phyloP scores from a whole-genome alignment of 1,284 basidiomycete species.

The Trichosporon faecale region DNA sequence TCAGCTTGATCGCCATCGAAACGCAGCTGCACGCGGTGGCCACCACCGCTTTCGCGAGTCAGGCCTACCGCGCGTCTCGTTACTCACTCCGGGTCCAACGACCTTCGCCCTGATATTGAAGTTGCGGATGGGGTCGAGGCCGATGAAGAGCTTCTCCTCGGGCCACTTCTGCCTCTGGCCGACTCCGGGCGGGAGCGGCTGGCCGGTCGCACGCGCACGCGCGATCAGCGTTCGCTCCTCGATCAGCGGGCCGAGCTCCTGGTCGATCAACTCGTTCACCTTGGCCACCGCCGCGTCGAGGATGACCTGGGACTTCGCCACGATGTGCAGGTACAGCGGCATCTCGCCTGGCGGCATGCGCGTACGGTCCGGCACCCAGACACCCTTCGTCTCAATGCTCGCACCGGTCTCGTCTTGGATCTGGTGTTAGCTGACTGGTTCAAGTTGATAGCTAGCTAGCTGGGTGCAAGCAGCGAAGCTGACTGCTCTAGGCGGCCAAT shows the following conservation, averaged over 20 bases:
- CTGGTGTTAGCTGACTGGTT: slow-evolving; percentile 53
- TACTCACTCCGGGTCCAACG: slow-evolving; percentile 80
- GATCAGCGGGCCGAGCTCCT: slow-evolving; percentile 83
- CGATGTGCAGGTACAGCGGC: slow-evolving; percentile 89
- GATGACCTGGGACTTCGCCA: slow-evolving; percentile 73
- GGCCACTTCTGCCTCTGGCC: slow-evolving; percentile 77
- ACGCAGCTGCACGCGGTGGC: too few relatives aligned
- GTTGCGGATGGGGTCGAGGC: slow-evolving; percentile 83
- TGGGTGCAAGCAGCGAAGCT: neutral
- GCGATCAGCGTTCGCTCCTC: slow-evolving; percentile 65
- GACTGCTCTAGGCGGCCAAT: too few relatives aligned
- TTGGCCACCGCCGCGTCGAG: slow-evolving; percentile 77
- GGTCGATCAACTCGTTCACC: slow-evolving; percentile 77
- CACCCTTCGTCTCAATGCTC: slow-evolving; percentile 83
- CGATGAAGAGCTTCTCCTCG: slow-evolving; percentile 85
- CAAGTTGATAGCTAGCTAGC: neutral
- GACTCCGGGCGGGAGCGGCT: slow-evolving; percentile 34
- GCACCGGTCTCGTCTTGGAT: slow-evolving; percentile 87
- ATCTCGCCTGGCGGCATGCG: slow-evolving; percentile 90
- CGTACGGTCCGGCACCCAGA: slow-evolving; percentile 87
- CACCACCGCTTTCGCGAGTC: too few relatives aligned
- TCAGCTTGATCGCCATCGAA: neutral
- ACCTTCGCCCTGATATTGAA: slow-evolving; percentile 98
- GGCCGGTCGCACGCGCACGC: slow-evolving; percentile 47
- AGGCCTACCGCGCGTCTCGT: neutral